A percentile compares a stretch with the other conserved stretches of the same genome.
These are phyloP conservation scores for Cyberlindnera bimundalis DNA, from an alignment of 805 yeast species.

Conservation along the genomic window DNA sequence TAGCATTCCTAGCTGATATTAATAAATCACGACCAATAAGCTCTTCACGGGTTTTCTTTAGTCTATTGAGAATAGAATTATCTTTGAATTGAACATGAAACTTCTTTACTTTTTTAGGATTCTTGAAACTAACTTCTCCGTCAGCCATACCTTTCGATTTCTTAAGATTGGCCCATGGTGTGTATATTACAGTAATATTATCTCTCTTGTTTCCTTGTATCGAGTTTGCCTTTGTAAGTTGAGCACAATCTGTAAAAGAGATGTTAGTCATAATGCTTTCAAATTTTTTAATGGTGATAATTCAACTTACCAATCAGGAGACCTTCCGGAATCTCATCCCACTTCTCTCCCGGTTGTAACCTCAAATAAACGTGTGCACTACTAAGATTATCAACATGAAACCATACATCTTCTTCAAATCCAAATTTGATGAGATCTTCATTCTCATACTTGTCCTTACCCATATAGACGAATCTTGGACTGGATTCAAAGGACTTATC, in stretches of 20 bases:
- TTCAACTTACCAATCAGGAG: conserved; percentile 40
- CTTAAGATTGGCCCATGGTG: conserved; percentile 69
- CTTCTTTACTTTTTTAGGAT: conserved; percentile 50
- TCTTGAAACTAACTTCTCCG: conserved; percentile 75
- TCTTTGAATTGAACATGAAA: conserved; percentile 53
- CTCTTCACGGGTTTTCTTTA: conserved; percentile 64
- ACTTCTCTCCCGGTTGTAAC: conserved; percentile 41
- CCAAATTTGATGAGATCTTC: conserved; percentile 60
- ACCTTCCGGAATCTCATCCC: conserved; percentile 49
- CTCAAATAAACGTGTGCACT: conserved; percentile 77
- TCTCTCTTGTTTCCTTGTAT: conserved; percentile 71
- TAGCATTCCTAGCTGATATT: conserved; percentile 37
- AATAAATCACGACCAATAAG: conserved; percentile 31
- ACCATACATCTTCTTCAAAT: conserved; percentile 68
- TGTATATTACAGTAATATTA: conserved; percentile 62
- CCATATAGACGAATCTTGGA: conserved; percentile 53
- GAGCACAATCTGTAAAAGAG: conserved; percentile 59
- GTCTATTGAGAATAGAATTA: conserved; percentile 55
- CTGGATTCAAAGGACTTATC: conserved; percentile 30
- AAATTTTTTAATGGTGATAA: no score
- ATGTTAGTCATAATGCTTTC: no score
- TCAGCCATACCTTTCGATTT: conserved; percentile 70
- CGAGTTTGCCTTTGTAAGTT: conserved; percentile 73
- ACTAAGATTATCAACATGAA: conserved; percentile 73
- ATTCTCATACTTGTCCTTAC: conserved; percentile 71